These are phyloP conservation scores for Leptomonas pyrrhocoris DNA, from an alignment of 208 protist genomes.

Conservation along the genomic window DNA sequence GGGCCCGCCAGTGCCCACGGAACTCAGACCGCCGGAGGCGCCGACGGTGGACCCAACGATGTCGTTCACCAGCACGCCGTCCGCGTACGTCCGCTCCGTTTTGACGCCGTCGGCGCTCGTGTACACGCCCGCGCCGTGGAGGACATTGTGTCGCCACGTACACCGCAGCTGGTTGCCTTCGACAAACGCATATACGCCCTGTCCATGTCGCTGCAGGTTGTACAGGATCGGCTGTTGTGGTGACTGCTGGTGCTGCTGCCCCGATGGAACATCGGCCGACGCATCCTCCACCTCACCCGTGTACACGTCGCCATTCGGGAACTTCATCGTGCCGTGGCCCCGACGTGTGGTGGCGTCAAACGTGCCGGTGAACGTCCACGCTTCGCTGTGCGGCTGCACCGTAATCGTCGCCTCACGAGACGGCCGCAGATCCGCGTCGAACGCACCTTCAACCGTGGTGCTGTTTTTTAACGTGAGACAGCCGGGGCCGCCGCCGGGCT, in stretches of 20 bases:
- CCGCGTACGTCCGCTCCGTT: constrained; percentile 57
- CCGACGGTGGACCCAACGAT: background rate
- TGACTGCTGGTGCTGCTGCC: background rate
- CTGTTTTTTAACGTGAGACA: constrained; percentile 58
- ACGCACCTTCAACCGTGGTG: constrained; percentile 73
- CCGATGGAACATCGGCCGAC: background rate
- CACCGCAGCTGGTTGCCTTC: constrained; percentile 76
- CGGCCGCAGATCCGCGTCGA: constrained; percentile 40
- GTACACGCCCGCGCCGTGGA: constrained; percentile 76
- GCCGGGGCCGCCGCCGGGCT: constrained; percentile 48
- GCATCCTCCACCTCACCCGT: constrained; percentile 62
- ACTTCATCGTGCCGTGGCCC: constrained; percentile 49
- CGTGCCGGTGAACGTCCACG: constrained; percentile 48
- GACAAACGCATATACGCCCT: constrained; percentile 69
- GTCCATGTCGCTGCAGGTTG: constrained; percentile 70
- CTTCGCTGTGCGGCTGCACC: constrained; percentile 19
- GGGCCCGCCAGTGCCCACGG: background rate
- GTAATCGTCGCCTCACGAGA: constrained; percentile 6
- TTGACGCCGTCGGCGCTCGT: constrained; percentile 44
- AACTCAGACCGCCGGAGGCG: constrained; percentile 6
- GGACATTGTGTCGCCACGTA: constrained; percentile 80
- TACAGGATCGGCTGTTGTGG: constrained; percentile 12
- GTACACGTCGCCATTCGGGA: constrained; percentile 77
- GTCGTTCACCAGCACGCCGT: constrained; percentile 54
- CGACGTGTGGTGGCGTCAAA: constrained; percentile 46